phyloP scores from a whole-genome alignment of 2,329 filamentous ascomycete genomes.

The Curvularia eragrostidis region DNA sequence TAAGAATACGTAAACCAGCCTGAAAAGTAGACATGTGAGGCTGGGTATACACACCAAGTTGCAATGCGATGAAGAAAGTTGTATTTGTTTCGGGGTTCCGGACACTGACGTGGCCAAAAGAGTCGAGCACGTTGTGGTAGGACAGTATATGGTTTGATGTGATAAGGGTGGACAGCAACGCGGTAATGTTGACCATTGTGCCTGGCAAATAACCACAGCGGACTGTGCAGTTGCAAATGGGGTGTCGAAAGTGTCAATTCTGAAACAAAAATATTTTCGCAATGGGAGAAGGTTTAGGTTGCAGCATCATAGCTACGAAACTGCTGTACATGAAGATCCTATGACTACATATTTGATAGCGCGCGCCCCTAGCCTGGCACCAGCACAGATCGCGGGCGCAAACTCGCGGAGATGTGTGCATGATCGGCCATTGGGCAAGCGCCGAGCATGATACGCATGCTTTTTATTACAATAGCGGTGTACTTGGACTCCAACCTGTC shows the following conservation, averaged over 20 bases:
- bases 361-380: not conserved
- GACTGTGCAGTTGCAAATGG: not conserved
- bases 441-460: not conserved
- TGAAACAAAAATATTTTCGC: not conserved
- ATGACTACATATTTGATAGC: conserved; percentile 1
- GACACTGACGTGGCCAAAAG: conserved; percentile 61
- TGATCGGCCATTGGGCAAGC: not conserved
- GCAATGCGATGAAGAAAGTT: conserved; percentile 51
- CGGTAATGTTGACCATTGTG: conserved; percentile 36
- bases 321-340: conserved; percentile 12
- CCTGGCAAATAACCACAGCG: not conserved
- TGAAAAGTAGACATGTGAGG: not conserved
- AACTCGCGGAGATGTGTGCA: not conserved
- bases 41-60: conserved; percentile 15
- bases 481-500: not conserved
- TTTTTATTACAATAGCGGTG: conserved; percentile 4
- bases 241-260: not conserved
- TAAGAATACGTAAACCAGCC: not conserved
- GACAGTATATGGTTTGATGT: conserved; percentile 59
- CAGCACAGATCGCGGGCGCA: not conserved
- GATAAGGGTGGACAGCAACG: conserved; percentile 44
- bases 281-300: not conserved
- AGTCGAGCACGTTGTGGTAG: conserved; percentile 58
- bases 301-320: conserved; percentile 11
- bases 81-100: conserved; percentile 54